Evolutionary conservation across 306 rosid species (phyloP), one percentile per base, ranked within the genome.

Genomic region (Quercus engelmannii): DNA sequence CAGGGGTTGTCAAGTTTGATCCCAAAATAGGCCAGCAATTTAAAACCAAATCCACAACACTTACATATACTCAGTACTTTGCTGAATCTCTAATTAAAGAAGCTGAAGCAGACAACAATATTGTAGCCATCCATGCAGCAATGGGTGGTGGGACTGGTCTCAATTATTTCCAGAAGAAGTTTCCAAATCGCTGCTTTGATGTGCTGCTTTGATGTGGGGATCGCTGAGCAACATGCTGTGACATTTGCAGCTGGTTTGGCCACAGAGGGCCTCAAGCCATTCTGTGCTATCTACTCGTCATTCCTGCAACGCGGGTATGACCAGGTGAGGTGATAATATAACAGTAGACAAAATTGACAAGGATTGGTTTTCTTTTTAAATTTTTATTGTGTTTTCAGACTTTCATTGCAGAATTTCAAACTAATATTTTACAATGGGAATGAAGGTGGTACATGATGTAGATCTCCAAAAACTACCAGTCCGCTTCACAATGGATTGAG

Each of bases 171-270:
- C 97, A 88, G 75, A 94, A 25, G 26, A 25, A 10, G 78, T 94
- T 91, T 56, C 98, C 98, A 2, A 87, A 92, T 1, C 97, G 97
- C 25, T 92, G 97, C 86, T 92, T 94, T 20, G 98, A 94, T 35
- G 97, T 91, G 35, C 25, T 92, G 97, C 86, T 92, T 94, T 20
- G 98, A 94, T 35, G 97, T 91, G 35, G 98, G 97, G 80, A 94
- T 94, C 35, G 97, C 97, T 6, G 98, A 94, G 87, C 98, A 94
- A 70, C 98, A 94, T 41, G 97, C 97, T 10, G 95, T 94, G 20
- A 92, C 98, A 17, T 94, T 94, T 86, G 97, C 98, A 13, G 98
- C 98, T 33, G 98, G 99, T 23, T 87, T 94, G 71, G 99, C 99
- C 4, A 56, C 97, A 18, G 99, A 94, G 82, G 99, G 99, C 64